Conservation (phyloP, 805 yeast genomes). For the Spathaspora gorwiae region DNA sequence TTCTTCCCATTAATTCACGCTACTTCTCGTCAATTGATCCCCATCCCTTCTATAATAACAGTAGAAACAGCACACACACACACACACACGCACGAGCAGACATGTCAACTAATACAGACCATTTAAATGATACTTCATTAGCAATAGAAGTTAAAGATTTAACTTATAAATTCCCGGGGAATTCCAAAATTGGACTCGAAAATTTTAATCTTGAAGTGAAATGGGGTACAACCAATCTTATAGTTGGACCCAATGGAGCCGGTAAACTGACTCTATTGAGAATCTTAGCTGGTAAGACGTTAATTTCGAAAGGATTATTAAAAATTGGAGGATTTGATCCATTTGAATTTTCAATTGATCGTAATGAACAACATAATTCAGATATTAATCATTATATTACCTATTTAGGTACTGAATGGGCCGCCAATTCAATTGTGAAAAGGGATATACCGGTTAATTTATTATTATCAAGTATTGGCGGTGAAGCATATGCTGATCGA, state of each 20-base stretch:
- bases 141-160: constrained; percentile 64
- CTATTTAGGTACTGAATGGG: constrained; percentile 97
- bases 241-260: constrained; percentile 95
- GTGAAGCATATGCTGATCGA: constrained; percentile 59
- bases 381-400: constrained; percentile 54
- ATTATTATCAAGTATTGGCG: constrained; percentile 76
- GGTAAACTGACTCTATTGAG: constrained; percentile 88
- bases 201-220: constrained; percentile 59
- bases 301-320: constrained; percentile 69
- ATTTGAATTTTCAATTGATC: constrained; percentile 54
- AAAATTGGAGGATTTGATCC: constrained; percentile 84
- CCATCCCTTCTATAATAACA: too few species aligned
- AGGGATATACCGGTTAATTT: constrained; percentile 86
- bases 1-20: too few species aligned
- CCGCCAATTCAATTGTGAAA: constrained; percentile 81
- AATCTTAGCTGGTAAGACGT: constrained; percentile 85
- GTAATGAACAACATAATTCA: constrained; percentile 39
- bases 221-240: constrained; percentile 68
- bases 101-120: neutral
- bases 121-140: constrained; percentile 8
- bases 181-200: constrained; percentile 60
- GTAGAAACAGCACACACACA: too few species aligned
- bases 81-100: too few species aligned
- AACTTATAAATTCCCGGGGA: constrained; percentile 62
- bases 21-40: too few species aligned